Evolutionary conservation across 169 alveolate species (phyloP), one percentile per base, ranked within the genome.

Genomic region (Plasmodium inui): DNA sequence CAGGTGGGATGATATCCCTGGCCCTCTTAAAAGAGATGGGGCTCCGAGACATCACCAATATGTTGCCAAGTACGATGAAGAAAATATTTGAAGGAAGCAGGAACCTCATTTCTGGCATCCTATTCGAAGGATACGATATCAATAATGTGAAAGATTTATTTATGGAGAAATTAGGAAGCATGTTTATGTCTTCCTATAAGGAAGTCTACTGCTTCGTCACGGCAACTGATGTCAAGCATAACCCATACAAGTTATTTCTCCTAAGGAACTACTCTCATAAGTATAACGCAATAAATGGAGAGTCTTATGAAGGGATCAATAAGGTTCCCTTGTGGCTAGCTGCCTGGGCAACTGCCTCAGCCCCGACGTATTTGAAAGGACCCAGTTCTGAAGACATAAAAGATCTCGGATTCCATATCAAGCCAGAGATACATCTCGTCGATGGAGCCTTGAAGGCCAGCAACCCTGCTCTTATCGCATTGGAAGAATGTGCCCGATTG

Each of bases 271-370:
- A 96, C 81, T 70, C 83, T 17, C 95, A 90, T 53, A 88, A 92
- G 73, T 76, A 89, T 71, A 84, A 89, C 46, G 72, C 82, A 30
- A 70, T 84, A 78, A 93, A 84, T 84, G 95, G 86, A 67, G 96
- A 94, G 17, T 50, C 97, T n/a, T 86, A 95, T 41, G 96, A 82
- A 32, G 97, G 97, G n/a, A 93, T 95, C 26, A 83, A 96, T 73
- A 83, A 94, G 73, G 93, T 97, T n/a, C 98, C 98, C 17, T 91
- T 96, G 92, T 96, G 98, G 98, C 84, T 96, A 19, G 98, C 97
- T 41, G 98, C 97, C 32, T 96, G 98, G 98, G 96, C 98, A 28
- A 91, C 98, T 67, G 92, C 94, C 46, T 95, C 98, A 8, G 92
- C 97, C 10, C 98, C 98, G 17, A 96, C 98, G 37, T 96, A 96